Conservation (phyloP, 768 basidiomycete species). For the Leccinum longicurvipes region DNA sequence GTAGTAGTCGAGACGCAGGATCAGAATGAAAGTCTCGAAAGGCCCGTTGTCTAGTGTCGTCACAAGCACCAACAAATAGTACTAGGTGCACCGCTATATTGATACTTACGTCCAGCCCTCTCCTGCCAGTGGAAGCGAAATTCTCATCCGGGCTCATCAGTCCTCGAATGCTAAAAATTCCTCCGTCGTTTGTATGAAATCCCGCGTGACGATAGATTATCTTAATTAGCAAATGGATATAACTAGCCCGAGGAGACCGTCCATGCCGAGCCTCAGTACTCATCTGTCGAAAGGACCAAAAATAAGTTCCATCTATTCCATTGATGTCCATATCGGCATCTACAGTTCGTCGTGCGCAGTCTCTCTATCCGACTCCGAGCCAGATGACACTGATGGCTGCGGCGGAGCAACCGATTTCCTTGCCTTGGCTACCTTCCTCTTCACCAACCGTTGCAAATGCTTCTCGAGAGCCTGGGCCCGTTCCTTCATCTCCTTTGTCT, state of each 20-base stretch:
- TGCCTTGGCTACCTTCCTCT: conserved; percentile 63
- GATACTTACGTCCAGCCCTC: too few relatives aligned
- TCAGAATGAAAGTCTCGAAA: conserved; percentile 13
- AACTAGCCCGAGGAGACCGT: not conserved
- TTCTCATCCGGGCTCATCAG: not conserved
- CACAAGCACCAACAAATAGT: conserved; percentile 29
- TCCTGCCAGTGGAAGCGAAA: too few relatives aligned
- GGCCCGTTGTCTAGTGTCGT: not conserved
- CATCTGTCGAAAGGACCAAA: not conserved
- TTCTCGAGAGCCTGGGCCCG: conserved; percentile 78
- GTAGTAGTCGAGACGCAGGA: not conserved
- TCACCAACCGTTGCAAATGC: conserved; percentile 64
- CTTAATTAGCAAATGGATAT: not conserved
- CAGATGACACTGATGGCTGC: conserved; percentile 11
- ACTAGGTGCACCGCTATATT: not conserved
- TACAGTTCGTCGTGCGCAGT: conserved; percentile 32
- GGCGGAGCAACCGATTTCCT: conserved; percentile 41
- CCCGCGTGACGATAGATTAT: not conserved
- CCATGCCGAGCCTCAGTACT: not conserved
- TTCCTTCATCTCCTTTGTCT: conserved; percentile 81
- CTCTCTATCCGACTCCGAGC: conserved; percentile 20
- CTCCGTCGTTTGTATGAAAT: not conserved
- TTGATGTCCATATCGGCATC: conserved; percentile 4
- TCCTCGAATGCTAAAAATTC: not conserved
- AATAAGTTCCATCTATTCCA: conserved; percentile 10